phyloP scores from a whole-genome alignment of 176 grass and related monocot species.

The Rhynchospora breviuscula region DNA sequence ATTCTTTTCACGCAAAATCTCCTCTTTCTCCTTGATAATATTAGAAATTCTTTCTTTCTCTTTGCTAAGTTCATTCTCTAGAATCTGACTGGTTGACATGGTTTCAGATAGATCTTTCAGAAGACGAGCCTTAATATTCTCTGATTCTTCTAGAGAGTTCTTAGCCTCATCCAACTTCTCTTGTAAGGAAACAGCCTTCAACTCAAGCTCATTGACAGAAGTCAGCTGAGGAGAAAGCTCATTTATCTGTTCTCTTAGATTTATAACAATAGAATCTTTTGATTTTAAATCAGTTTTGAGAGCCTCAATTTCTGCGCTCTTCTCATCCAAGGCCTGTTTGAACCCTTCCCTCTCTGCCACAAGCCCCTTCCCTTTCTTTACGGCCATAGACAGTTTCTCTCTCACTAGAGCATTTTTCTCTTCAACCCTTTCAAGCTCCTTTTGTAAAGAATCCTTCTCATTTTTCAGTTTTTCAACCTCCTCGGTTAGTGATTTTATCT shows the following conservation, averaged over 20 bases:
- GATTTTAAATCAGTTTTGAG: slow-evolving; percentile 45
- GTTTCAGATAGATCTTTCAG: slow-evolving; percentile 57
- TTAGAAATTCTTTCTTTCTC: slow-evolving; percentile 54
- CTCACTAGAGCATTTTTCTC: slow-evolving; percentile 59
- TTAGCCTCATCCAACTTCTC: slow-evolving; percentile 55
- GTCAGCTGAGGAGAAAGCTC: slow-evolving; percentile 41
- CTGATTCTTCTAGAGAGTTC: slow-evolving; percentile 48
- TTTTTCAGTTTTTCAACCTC: slow-evolving; percentile 52
- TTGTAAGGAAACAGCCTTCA: slow-evolving; percentile 41
- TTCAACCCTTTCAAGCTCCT: slow-evolving; percentile 46
- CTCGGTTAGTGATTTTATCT: slow-evolving; percentile 29
- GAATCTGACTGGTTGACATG: slow-evolving; percentile 38
- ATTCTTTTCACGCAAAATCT: slow-evolving; percentile 38
- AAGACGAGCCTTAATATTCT: slow-evolving; percentile 45
- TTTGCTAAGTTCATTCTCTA: slow-evolving; percentile 62
- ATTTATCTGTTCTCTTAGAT: slow-evolving; percentile 53
- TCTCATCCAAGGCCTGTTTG: slow-evolving; percentile 51
- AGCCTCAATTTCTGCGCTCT: slow-evolving; percentile 46
- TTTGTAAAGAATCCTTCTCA: slow-evolving; percentile 59
- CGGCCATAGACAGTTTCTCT: slow-evolving; percentile 94
- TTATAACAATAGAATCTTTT: slow-evolving; percentile 44
- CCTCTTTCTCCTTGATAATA: slow-evolving; percentile 59
- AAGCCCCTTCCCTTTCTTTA: slow-evolving; percentile 96
- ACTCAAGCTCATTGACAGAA: slow-evolving; percentile 46
- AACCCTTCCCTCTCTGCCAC: slow-evolving; percentile 90